A percentile compares a stretch with the other conserved stretches of the same genome.
Evolutionary conservation across 768 basidiomycete genomes (phyloP).

Genomic region (Baorangia bicolor): DNA sequence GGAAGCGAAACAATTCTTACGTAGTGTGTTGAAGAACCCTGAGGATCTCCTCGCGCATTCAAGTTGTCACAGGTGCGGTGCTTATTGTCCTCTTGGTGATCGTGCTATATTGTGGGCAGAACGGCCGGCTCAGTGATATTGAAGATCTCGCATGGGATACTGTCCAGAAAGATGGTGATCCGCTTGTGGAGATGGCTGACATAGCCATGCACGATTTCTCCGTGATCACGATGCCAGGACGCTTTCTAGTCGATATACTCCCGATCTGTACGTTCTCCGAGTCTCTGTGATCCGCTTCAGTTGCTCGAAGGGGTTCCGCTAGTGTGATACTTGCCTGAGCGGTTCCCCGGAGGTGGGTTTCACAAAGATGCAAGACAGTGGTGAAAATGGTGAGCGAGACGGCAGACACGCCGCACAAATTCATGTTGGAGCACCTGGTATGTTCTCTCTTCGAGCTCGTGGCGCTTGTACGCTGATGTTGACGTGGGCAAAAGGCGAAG

Average conservation of each 20-base stretch:
- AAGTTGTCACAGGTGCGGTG: conserved; percentile 1
- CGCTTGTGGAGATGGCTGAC: conserved; percentile 30
- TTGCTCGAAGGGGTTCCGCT: conserved; percentile 2
- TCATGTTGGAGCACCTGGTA: conserved; percentile 10
- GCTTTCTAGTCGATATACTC: conserved; percentile 6
- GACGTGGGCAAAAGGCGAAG: too few species aligned
- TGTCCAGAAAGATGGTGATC: conserved; percentile 32
- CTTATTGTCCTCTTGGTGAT: neutral
- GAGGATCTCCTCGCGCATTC: neutral
- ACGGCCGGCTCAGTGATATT: conserved; percentile 35
- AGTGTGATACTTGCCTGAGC: too few species aligned
- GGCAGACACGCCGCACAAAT: conserved; percentile 1
- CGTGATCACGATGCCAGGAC: neutral
- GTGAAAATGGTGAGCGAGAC: conserved; percentile 1
- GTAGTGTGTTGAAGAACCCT: neutral
- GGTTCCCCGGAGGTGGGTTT: too few species aligned
- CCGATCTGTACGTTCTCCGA: conserved; percentile 5
- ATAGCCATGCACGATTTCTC: conserved; percentile 16
- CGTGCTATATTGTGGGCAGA: neutral
- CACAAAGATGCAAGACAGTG: too few species aligned
- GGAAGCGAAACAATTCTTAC: neutral
- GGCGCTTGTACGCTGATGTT: too few species aligned
- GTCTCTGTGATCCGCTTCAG: neutral
- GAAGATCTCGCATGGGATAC: conserved; percentile 37
- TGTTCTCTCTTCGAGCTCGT: too few species aligned